A percentile compares a stretch with the other conserved stretches of the same genome.
Conservation (phyloP, 1,284 basidiomycete species). For the Malassezia brasiliensis region DNA sequence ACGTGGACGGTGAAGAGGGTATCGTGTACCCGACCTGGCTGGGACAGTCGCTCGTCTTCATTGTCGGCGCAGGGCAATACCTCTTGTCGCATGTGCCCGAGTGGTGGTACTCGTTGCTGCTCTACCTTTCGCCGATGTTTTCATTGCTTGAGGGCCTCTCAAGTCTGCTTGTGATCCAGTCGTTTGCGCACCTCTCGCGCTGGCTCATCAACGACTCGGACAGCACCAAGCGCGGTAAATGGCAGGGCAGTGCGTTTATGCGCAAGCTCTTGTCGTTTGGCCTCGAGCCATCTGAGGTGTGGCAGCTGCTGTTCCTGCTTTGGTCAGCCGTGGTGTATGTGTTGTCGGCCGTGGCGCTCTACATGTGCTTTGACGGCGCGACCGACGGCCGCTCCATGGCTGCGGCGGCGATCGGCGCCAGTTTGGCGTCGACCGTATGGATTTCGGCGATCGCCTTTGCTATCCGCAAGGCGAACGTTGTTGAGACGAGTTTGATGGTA, state of each 20-base stretch:
- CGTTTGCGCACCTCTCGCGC: slow-evolving; percentile 31
- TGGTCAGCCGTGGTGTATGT: slow-evolving; percentile 43
- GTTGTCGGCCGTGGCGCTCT: slow-evolving; percentile 33
- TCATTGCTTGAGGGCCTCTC: slow-evolving; percentile 45
- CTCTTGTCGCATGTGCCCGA: slow-evolving; percentile 36
- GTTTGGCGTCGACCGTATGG: slow-evolving; percentile 38
- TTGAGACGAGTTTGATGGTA: slow-evolving; percentile 43
- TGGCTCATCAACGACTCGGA: slow-evolving; percentile 61
- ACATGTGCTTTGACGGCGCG: slow-evolving; percentile 39
- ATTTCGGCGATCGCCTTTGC: slow-evolving; percentile 45
- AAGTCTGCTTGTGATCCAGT: slow-evolving; percentile 44
- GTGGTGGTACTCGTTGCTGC: slow-evolving; percentile 40
- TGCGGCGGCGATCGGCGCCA: slow-evolving; percentile 39
- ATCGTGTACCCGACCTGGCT: slow-evolving; percentile 1
- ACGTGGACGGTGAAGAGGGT: not conserved
- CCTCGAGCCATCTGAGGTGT: slow-evolving; percentile 37
- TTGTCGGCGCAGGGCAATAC: slow-evolving; percentile 19
- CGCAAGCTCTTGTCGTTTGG: slow-evolving; percentile 30
- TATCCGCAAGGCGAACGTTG: slow-evolving; percentile 43
- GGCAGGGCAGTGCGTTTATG: slow-evolving; percentile 25
- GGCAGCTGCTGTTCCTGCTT: slow-evolving; percentile 45
- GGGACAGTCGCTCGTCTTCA: not conserved
- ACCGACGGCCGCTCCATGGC: slow-evolving; percentile 32
- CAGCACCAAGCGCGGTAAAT: slow-evolving; percentile 48
- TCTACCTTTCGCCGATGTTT: slow-evolving; percentile 40